Evolutionary conservation across 2,329 filamentous ascomycete species (phyloP), one percentile per base, ranked within the genome.

Genomic region (Bipolaris oryzae): DNA sequence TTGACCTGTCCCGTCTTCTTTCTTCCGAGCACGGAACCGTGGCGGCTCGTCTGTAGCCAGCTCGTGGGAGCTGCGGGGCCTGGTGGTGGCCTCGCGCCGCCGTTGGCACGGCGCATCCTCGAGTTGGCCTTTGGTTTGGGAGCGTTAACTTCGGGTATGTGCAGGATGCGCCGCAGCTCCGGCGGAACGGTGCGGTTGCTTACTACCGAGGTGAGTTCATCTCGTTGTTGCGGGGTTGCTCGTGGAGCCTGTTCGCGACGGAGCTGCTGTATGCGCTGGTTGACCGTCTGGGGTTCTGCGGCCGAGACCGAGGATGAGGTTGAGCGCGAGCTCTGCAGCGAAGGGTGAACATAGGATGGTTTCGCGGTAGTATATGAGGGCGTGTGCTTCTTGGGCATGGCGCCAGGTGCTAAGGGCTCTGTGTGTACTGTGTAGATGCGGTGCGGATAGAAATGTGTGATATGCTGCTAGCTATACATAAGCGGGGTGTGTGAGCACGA

Each of bases 351-450:
- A 57, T 77, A 76, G 62, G 66, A 69, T 33, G 76, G 76, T 64
- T 78, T 74, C 39, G 76, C 68, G 57, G 76, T 73, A 51, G 75
- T 75, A 62, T 79, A 77, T 55, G 73, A 71, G 39, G 74, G 76
- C 15, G 73, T 71, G 58, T 78, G 76, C 68, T 81, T 81, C 73
- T 81, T 82, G 64, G 80, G 80, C 80, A 82, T 82, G 61, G 41
- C 58, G 52, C 46, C 47, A 48, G 18, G 43, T 50, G 38, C 51
- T 35, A 20, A 43, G 34, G 25, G 28, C 34, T 49, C 34, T 49
- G 49, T 52, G 31, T 7, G 28, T 34, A 10, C 46, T 52, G 31
- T 7, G 28, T 34, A 10, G 39, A 42, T n/a, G 47, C 43, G 35
- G 20, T 16, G 39, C 48, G 50, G 44, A 43, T 31, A 50, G 16